phyloP scores from a whole-genome alignment of 169 alveolate genomes.

The Ichthyophthirius multifiliis region DNA sequence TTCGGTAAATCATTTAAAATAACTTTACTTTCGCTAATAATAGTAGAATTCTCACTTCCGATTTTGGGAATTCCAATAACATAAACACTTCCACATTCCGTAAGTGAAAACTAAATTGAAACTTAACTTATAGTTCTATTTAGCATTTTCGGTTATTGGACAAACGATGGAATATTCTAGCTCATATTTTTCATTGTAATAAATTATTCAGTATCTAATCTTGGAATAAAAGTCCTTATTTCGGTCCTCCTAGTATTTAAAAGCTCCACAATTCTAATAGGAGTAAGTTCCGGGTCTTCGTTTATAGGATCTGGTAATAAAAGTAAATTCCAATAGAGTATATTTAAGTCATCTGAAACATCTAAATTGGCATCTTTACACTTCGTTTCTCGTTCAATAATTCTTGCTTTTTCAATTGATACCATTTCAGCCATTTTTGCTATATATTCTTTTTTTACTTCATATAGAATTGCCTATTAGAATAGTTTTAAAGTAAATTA shows the following conservation, averaged over 20 bases:
- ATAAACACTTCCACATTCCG: constrained; percentile 15
- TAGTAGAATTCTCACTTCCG: not conserved
- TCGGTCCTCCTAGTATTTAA: not conserved
- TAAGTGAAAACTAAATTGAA: not conserved
- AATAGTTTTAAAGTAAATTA: not conserved
- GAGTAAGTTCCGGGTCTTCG: not conserved
- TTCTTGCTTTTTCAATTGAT: not conserved
- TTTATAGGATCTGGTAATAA: not conserved
- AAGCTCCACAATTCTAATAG: not conserved
- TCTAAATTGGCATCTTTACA: not conserved
- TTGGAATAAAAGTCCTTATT: not conserved
- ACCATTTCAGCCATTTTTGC: not conserved
- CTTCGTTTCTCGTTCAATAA: not conserved
- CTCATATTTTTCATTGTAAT: not conserved
- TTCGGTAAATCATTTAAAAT: not conserved
- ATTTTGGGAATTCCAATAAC: not conserved
- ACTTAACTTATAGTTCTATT: constrained; percentile 19
- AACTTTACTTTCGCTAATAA: not conserved
- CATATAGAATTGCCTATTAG: not conserved
- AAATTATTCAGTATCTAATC: not conserved
- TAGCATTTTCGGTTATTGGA: constrained; percentile 22
- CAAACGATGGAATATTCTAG: not conserved
- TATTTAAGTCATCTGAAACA: not conserved
- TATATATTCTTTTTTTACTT: not conserved
- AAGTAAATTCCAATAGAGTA: not conserved